These are phyloP conservation scores for Calonectria pseudoreteaudii DNA, from an alignment of 2,329 filamentous ascomycete genomes.

Conservation along the genomic window DNA sequence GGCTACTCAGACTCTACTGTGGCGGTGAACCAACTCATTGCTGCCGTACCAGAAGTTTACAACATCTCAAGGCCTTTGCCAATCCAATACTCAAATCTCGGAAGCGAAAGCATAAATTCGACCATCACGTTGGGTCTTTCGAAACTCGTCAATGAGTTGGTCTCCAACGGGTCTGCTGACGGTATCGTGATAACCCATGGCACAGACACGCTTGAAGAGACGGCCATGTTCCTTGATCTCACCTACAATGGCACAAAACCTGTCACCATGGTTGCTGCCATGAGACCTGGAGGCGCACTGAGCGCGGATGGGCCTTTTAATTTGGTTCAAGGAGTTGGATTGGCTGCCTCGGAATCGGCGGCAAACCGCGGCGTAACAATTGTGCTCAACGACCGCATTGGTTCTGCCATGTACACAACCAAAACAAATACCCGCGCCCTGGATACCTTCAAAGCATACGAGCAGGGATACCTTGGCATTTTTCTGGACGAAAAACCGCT, in stretches of 20 bases:
- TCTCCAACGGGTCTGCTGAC: background rate
- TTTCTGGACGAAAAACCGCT: background rate
- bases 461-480: background rate
- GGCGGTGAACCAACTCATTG: background rate
- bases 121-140: background rate
- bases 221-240: background rate
- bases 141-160: background rate
- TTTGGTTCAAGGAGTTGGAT: background rate
- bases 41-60: background rate
- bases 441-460: background rate
- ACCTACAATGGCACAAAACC: background rate
- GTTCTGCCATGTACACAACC: background rate
- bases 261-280: background rate
- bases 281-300: background rate
- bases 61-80: background rate
- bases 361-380: background rate
- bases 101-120: background rate
- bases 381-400: background rate
- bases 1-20: background rate
- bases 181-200: background rate
- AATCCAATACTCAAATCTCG: background rate
- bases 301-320: background rate
- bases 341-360: background rate
- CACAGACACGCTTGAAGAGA: background rate
- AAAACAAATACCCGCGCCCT: background rate